Conservation (phyloP, 306 rosid genomes). For the Lathyrus oleraceus region DNA sequence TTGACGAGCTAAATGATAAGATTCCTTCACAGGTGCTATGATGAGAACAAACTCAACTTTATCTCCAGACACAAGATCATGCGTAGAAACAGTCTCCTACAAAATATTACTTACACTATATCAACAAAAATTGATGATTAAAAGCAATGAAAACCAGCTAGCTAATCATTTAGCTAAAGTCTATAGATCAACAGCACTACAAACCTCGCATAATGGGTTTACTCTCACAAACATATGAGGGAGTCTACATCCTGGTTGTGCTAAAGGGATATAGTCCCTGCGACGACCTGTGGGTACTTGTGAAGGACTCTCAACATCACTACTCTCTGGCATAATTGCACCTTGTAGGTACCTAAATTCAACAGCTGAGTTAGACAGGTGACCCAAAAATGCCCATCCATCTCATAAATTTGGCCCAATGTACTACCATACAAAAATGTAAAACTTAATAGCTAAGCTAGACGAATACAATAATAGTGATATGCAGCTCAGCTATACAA, state of each 20-base stretch:
- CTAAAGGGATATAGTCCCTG: constrained; percentile 79
- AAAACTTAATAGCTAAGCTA: constrained; percentile 17
- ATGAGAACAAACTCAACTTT: constrained; percentile 72
- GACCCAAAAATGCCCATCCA: constrained; percentile 27
- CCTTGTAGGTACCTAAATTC: constrained; percentile 73
- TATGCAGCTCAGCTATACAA: background rate
- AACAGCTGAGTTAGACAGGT: constrained; percentile 43
- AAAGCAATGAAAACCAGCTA: constrained; percentile 14
- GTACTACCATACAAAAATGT: constrained; percentile 12
- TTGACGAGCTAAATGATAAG: constrained; percentile 64
- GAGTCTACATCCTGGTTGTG: constrained; percentile 80
- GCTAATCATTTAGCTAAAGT: background rate
- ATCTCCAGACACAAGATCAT: constrained; percentile 72
- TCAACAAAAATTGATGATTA: constrained; percentile 19
- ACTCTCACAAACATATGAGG: constrained; percentile 81
- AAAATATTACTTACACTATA: constrained; percentile 17
- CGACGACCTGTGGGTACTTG: constrained; percentile 69
- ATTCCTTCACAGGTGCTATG: constrained; percentile 58
- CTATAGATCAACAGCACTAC: constrained; percentile 25
- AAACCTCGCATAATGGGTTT: constrained; percentile 57
- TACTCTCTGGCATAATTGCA: constrained; percentile 60
- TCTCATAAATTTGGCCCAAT: constrained; percentile 27
- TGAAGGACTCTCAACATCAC: constrained; percentile 38
- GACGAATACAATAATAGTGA: constrained; percentile 19
- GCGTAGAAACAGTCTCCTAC: constrained; percentile 65